These are phyloP conservation scores for Eucalyptus victrix DNA, from an alignment of 345 rosid genomes.

Conservation along the genomic window DNA sequence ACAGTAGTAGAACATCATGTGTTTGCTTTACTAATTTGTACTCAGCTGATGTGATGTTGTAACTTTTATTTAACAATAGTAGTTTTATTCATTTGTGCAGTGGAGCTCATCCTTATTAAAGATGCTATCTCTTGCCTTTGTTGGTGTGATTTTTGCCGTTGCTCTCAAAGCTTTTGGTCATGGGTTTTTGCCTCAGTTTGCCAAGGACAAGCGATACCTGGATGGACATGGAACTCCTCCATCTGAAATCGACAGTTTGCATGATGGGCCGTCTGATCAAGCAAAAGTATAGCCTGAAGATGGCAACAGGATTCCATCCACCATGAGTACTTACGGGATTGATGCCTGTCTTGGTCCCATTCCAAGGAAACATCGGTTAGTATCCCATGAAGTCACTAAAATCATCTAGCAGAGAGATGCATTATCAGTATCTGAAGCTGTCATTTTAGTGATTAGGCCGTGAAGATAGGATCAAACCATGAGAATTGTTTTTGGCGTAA, in stretches of 20 bases:
- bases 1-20: neutral
- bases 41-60: neutral
- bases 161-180: constrained; percentile 32
- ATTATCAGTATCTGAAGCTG: neutral
- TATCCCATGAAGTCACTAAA: neutral
- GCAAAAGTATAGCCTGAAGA: neutral
- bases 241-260: neutral
- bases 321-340: neutral
- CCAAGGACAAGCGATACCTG: constrained; percentile 15
- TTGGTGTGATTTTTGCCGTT: constrained; percentile 58
- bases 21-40: neutral
- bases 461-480: neutral
- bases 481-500: neutral
- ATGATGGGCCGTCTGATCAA: neutral
- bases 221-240: constrained; percentile 9
- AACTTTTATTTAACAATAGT: neutral
- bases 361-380: neutral
- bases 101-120: constrained; percentile 37
- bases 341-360: neutral
- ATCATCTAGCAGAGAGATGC: neutral
- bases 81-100: constrained; percentile 23
- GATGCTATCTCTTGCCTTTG: constrained; percentile 34
- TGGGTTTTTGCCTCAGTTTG: constrained; percentile 22
- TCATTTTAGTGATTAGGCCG: neutral
- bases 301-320: neutral